Evolutionary conservation across 805 yeast genomes (phyloP).

Genomic region (Candida oleophila): DNA sequence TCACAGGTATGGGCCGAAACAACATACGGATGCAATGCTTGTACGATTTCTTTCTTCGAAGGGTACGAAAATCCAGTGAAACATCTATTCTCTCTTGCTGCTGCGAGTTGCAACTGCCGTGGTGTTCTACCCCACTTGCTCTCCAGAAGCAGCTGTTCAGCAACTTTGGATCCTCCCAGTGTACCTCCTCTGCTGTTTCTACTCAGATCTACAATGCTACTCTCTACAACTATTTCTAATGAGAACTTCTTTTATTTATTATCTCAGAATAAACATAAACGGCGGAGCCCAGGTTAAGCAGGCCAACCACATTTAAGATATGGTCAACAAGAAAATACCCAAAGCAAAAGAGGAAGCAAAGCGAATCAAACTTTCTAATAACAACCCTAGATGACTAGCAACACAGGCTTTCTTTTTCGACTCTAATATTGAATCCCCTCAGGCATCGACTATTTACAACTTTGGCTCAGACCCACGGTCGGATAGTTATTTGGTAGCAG

Average conservation of each 20-base stretch:
- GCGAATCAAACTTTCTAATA: background rate
- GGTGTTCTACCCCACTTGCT: too few relatives aligned
- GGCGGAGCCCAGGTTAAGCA: background rate
- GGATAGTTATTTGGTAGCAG: constrained; percentile 41
- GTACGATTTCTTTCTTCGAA: too few relatives aligned
- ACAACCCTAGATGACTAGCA: background rate
- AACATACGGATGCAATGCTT: too few relatives aligned
- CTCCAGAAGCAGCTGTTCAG: too few relatives aligned
- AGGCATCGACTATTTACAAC: constrained; percentile 3
- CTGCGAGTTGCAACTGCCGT: too few relatives aligned
- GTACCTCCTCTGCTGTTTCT: too few relatives aligned
- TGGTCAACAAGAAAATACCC: background rate
- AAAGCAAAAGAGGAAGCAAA: background rate
- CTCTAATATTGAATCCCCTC: background rate
- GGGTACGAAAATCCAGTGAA: too few relatives aligned
- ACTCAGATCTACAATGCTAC: constrained; percentile 1
- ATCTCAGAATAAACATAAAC: background rate
- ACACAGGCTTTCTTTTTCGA: background rate
- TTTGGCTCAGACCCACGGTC: constrained; percentile 7
- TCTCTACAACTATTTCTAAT: background rate
- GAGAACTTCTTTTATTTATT: background rate
- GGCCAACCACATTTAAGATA: background rate
- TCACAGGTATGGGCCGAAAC: too few relatives aligned
- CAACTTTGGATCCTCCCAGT: too few relatives aligned
- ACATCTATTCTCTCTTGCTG: too few relatives aligned